phyloP scores from a whole-genome alignment of 1,284 basidiomycete species.

The Ceratobasidium theobromae region DNA sequence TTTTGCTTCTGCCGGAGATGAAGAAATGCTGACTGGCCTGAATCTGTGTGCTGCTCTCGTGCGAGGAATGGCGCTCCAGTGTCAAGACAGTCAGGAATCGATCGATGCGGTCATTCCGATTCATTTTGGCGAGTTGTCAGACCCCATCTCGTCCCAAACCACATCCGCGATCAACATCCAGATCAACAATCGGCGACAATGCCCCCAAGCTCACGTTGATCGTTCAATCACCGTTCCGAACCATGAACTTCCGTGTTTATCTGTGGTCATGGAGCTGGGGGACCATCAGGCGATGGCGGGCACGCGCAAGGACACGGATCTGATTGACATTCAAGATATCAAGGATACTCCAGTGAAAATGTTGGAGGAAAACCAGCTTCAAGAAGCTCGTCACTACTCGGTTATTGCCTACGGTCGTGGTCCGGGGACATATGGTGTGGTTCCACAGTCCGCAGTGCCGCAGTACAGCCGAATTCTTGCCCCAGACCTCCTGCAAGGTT shows the following conservation, averaged over 20 bases:
- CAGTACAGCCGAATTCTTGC: not conserved
- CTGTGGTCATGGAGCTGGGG: conserved; percentile 1
- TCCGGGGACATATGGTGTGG: not conserved
- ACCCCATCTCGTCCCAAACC: not conserved
- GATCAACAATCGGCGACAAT: not conserved
- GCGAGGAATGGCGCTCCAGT: not conserved
- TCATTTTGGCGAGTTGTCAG: not conserved
- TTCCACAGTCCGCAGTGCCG: not conserved
- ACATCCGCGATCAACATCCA: conserved; percentile 1
- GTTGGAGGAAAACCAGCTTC: too few species aligned
- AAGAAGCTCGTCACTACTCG: not conserved
- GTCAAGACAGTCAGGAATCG: not conserved
- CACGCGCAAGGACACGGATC: not conserved
- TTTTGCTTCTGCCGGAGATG: not conserved
- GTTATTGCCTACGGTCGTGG: not conserved
- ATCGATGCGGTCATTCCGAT: conserved; percentile 10
- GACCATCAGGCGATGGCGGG: not conserved
- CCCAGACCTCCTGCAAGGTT: not conserved
- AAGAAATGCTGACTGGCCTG: not conserved
- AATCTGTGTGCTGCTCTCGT: not conserved
- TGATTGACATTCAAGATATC: not conserved
- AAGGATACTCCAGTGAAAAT: too few species aligned
- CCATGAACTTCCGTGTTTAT: not conserved
- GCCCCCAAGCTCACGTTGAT: not conserved
- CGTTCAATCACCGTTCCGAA: not conserved